phyloP scores from a whole-genome alignment of 306 rosid genomes.

The Acacia melanoxylon region DNA sequence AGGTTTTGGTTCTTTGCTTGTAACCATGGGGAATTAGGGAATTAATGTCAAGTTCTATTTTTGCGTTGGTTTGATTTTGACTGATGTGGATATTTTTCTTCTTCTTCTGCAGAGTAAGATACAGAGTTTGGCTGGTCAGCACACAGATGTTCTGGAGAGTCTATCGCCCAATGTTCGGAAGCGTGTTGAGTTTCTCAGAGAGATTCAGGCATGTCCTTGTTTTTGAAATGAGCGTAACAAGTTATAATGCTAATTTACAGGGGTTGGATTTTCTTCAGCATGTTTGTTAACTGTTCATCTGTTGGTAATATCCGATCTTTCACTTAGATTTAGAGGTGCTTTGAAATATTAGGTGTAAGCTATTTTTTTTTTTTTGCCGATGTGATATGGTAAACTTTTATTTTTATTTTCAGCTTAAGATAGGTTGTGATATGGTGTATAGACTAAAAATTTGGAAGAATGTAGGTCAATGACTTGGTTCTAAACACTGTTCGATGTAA shows the following conservation, averaged over 20 bases:
- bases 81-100: neutral
- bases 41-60: neutral
- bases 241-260: neutral
- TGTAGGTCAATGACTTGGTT: neutral
- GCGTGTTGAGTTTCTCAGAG: conserved; percentile 89
- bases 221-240: neutral
- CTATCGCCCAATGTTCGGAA: conserved; percentile 65
- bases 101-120: conserved; percentile 58
- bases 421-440: neutral
- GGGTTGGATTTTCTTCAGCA: neutral
- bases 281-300: neutral
- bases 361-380: neutral
- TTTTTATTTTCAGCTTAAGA: neutral
- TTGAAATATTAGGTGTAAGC: neutral
- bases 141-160: conserved; percentile 65
- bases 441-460: neutral
- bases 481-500: neutral
- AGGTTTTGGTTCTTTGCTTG: neutral
- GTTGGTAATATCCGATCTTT: neutral
- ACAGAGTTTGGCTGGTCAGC: conserved; percentile 85
- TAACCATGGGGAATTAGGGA: neutral
- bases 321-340: neutral
- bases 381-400: neutral
- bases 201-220: conserved; percentile 61
- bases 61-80: neutral